Evolutionary conservation across 148 eudicot species (phyloP).

Genomic region (Diospyros kaki): DNA sequence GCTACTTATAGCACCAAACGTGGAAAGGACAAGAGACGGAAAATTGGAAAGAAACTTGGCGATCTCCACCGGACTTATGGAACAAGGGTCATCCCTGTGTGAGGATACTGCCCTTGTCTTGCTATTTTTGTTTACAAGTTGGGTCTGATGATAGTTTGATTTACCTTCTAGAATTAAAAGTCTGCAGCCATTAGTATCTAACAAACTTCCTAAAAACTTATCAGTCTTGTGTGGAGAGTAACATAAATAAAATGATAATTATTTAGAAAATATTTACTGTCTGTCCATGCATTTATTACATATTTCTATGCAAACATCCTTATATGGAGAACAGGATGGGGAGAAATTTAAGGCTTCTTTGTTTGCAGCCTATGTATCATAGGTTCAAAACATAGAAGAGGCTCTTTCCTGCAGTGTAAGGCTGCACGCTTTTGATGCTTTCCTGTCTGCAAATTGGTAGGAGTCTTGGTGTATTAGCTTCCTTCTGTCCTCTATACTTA

Average conservation of each 20-base stretch:
- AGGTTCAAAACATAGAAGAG: too few species aligned
- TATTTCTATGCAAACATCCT: background rate
- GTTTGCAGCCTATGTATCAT: too few species aligned
- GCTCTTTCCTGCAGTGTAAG: too few species aligned
- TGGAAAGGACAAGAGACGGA: slow-evolving; percentile 55
- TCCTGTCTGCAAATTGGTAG: too few species aligned
- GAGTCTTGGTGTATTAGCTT: too few species aligned
- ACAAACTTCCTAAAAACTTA: background rate
- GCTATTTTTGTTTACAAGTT: slow-evolving; percentile 11
- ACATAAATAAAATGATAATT: background rate
- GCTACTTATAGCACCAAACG: slow-evolving; percentile 46
- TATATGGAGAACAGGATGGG: too few species aligned
- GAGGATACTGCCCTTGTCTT: slow-evolving; percentile 22
- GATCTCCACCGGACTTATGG: slow-evolving; percentile 82
- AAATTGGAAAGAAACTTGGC: slow-evolving; percentile 54
- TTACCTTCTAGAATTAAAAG: background rate
- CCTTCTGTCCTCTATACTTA: too few species aligned
- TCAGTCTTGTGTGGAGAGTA: background rate
- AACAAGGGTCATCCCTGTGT: slow-evolving; percentile 97
- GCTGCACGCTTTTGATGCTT: too few species aligned
- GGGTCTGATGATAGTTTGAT: background rate
- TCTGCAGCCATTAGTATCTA: background rate
- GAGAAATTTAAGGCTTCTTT: too few species aligned
- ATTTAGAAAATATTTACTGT: background rate
- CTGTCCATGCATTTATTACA: background rate